Percentiles rank a stretch among this genome's conserved stretches.
phyloP scores from a whole-genome alignment of 495 filamentous ascomycete species.

The Hypoxylon subgilvum region DNA sequence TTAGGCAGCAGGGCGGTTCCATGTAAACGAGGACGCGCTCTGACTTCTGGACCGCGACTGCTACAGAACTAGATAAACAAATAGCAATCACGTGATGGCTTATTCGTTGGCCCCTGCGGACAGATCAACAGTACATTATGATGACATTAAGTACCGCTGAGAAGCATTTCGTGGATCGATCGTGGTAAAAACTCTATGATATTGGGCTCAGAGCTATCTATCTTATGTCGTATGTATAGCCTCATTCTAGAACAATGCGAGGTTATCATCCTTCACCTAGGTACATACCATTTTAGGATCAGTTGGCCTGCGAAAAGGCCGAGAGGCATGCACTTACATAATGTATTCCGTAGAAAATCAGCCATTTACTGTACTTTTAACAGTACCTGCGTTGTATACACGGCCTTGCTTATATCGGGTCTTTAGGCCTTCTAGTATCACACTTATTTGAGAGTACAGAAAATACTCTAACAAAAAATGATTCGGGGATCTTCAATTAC shows the following conservation, averaged over 20 bases:
- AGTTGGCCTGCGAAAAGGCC: constrained; percentile 1
- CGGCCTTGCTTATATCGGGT: not conserved
- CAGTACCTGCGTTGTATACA: not conserved
- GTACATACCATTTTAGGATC: constrained; percentile 18
- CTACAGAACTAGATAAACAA: not conserved
- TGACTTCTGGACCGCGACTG: constrained; percentile 12
- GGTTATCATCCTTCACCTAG: no score
- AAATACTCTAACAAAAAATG: not conserved
- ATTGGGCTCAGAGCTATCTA: no score
- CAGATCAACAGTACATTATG: not conserved
- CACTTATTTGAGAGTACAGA: not conserved
- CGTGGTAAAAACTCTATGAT: no score
- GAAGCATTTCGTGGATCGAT: no score
- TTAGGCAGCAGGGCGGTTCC: no score
- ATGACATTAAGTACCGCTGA: constrained; percentile 2
- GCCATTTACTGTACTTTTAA: constrained; percentile 5
- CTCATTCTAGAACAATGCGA: not conserved
- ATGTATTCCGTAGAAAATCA: not conserved
- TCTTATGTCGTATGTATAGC: not conserved
- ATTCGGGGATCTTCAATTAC: no score
- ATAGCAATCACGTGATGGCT: constrained; percentile 27
- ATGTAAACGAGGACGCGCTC: constrained; percentile 10
- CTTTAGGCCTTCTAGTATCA: no score
- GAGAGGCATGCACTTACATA: constrained; percentile 2
- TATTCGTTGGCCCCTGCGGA: not conserved